phyloP scores from a whole-genome alignment of 2,329 filamentous ascomycete species.

The Penicillium sp. region DNA sequence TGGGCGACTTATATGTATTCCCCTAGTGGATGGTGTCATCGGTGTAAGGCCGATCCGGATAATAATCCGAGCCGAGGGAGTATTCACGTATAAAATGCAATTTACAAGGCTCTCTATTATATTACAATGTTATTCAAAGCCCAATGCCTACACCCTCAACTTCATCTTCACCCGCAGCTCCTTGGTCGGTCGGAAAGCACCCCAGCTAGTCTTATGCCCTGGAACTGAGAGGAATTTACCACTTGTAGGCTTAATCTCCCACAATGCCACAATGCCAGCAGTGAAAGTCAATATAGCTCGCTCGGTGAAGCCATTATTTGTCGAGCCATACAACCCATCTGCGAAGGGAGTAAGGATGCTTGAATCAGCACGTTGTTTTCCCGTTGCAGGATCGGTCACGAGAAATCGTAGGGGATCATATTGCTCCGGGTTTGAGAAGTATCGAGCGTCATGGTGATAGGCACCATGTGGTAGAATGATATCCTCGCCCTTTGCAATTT shows the following conservation, averaged over 20 bases:
- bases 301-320: slow-evolving; percentile 52
- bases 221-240: slow-evolving; percentile 53
- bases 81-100: background rate
- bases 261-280: slow-evolving; percentile 54
- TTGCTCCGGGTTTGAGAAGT: slow-evolving; percentile 42
- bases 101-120: background rate
- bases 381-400: slow-evolving; percentile 37
- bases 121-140: background rate
- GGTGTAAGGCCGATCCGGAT: slow-evolving; percentile 24
- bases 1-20: slow-evolving; percentile 16
- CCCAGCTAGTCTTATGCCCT: slow-evolving; percentile 47
- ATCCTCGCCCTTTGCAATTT: slow-evolving; percentile 43
- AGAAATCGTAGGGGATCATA: slow-evolving; percentile 51
- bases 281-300: slow-evolving; percentile 51
- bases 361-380: slow-evolving; percentile 35
- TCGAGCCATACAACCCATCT: slow-evolving; percentile 50
- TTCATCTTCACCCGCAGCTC: slow-evolving; percentile 57
- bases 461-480: slow-evolving; percentile 47
- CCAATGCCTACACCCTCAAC: slow-evolving; percentile 33
- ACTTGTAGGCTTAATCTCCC: slow-evolving; percentile 53
- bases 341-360: slow-evolving; percentile 50
- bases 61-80: slow-evolving; percentile 16
- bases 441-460: slow-evolving; percentile 43
- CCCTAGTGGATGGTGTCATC: slow-evolving; percentile 25
- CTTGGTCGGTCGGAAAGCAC: slow-evolving; percentile 50